Conservation (phyloP, 257 asterid genomes). For the Solanum arcanum region DNA sequence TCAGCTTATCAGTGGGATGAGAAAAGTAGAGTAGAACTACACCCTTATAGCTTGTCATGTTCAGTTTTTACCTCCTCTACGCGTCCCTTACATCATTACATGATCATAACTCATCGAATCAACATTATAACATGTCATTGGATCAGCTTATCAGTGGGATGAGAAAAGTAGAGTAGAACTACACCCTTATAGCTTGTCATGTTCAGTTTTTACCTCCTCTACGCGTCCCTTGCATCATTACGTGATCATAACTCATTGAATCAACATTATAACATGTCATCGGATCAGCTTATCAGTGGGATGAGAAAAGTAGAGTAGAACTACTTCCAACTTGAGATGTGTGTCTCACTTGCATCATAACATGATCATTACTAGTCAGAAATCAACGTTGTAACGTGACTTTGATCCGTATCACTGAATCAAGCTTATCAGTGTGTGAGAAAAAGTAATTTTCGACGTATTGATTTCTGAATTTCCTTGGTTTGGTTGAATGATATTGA, state of each 20-base stretch:
- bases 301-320: neutral
- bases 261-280: neutral
- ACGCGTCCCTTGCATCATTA: neutral
- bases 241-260: neutral
- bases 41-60: neutral
- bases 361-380: neutral
- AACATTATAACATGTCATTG: too few relatives aligned
- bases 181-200: neutral
- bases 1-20: too few relatives aligned
- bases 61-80: neutral
- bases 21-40: neutral
- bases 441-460: neutral
- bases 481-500: neutral
- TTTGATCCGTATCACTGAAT: neutral
- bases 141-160: too few relatives aligned
- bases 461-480: neutral
- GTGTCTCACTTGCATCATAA: neutral
- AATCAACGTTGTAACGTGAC: neutral
- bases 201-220: neutral
- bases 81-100: neutral
- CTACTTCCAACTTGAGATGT: neutral
- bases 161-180: too few relatives aligned
- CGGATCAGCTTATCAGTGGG: neutral
- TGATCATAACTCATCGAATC: neutral
- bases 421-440: neutral